A percentile compares a stretch with the other conserved stretches of the same genome.
Conservation (phyloP, 139 green algal species). For the Pedinophyceae sp. region DNA sequence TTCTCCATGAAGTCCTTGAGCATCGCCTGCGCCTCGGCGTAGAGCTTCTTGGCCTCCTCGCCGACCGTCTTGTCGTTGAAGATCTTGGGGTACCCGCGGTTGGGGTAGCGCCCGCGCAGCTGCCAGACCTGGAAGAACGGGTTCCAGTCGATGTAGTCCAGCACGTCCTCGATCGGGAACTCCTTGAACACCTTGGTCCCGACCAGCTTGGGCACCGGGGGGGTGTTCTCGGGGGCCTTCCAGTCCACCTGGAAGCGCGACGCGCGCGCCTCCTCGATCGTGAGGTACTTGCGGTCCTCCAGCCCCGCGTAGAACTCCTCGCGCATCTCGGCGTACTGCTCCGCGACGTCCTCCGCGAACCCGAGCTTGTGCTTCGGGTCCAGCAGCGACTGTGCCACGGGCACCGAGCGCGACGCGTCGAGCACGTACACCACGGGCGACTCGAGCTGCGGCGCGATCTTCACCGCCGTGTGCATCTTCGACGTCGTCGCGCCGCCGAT, state of each 20-base stretch:
- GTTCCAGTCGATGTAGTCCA: constrained; percentile 98
- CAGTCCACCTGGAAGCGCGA: constrained; percentile 60
- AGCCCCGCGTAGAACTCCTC: constrained; percentile 94
- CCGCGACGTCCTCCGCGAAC: constrained; percentile 60
- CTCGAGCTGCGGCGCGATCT: constrained; percentile 82
- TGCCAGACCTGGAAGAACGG: constrained; percentile 99
- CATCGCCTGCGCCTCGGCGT: constrained; percentile 70
- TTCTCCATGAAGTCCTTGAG: constrained; percentile 58
- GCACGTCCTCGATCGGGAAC: constrained; percentile 77
- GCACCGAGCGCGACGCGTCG: constrained; percentile 82
- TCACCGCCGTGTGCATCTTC: constrained; percentile 98
- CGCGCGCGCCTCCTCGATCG: constrained; percentile 26
- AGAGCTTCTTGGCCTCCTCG: constrained; percentile 89
- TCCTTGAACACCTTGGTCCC: constrained; percentile 55
- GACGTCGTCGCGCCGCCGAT: constrained; percentile 93
- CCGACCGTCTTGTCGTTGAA: constrained; percentile 97
- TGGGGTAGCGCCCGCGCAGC: constrained; percentile 91
- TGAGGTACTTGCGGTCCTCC: constrained; percentile 82
- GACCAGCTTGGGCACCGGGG: constrained; percentile 49
- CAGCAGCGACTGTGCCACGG: constrained; percentile 75
- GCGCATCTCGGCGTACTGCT: constrained; percentile 86
- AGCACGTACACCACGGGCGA: constrained; percentile 83
- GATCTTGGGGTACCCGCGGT: constrained; percentile 97
- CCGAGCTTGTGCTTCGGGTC: constrained; percentile 39
- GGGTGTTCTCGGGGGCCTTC: constrained; percentile 52